These are phyloP conservation scores for Cystofilobasidium bisporidii DNA, from an alignment of 768 basidiomycete species.

Conservation along the genomic window DNA sequence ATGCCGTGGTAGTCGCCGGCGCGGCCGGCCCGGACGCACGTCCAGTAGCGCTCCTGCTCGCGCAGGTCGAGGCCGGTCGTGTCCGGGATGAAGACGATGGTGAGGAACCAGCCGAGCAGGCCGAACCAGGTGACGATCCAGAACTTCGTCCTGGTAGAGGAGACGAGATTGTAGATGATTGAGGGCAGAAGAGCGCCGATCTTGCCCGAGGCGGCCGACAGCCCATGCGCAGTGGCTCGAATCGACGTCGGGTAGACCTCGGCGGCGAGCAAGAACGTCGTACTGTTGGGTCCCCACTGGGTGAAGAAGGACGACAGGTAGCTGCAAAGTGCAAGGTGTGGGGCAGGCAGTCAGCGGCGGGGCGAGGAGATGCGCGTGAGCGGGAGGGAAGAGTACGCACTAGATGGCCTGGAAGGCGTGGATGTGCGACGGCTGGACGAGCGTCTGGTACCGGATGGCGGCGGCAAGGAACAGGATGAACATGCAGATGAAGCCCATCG, in stretches of 20 bases:
- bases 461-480: constrained; percentile 39
- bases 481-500: constrained; percentile 39
- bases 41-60: constrained; percentile 44
- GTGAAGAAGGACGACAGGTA: constrained; percentile 39
- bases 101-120: constrained; percentile 33
- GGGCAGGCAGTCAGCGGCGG: not conserved
- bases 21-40: constrained; percentile 39
- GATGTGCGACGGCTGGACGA: constrained; percentile 36
- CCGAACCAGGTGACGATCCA: constrained; percentile 44
- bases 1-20: constrained; percentile 42
- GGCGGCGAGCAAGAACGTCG: constrained; percentile 43
- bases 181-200: constrained; percentile 42
- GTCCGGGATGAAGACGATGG: constrained; percentile 39
- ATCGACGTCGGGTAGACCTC: constrained; percentile 44
- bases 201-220: constrained; percentile 42
- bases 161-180: constrained; percentile 38
- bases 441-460: constrained; percentile 37
- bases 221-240: constrained; percentile 43
- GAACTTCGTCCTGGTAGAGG: constrained; percentile 30
- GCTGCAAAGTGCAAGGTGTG: not conserved
- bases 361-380: too few species aligned
- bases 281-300: constrained; percentile 40
- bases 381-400: not conserved
- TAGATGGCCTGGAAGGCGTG: constrained; percentile 40
- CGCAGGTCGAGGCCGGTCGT: constrained; percentile 44